Conservation (phyloP, 2,329 filamentous ascomycete species). For the Penicillium corylophilum region DNA sequence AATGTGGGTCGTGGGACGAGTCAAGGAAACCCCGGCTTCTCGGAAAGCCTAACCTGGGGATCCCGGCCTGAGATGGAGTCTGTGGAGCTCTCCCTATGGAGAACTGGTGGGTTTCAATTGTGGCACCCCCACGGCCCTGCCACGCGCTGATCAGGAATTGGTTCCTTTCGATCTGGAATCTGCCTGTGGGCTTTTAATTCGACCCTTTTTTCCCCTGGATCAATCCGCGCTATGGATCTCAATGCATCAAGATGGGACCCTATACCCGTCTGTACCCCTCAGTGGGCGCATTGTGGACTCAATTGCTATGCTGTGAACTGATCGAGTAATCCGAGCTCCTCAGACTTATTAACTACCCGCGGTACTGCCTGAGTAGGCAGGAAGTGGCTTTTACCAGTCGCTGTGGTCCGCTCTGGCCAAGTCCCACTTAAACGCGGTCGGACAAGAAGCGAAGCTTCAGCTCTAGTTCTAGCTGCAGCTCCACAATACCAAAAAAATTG, state of each 20-base stretch:
- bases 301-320: constrained; percentile 3
- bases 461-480: too few relatives aligned
- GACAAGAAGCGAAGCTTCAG: constrained; percentile 1
- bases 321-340: constrained; percentile 22
- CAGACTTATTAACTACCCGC: background rate
- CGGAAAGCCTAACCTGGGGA: constrained; percentile 28
- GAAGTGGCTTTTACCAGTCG: background rate
- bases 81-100: background rate
- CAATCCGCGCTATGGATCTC: background rate
- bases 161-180: background rate
- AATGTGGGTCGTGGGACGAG: background rate
- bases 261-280: background rate
- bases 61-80: constrained; percentile 11
- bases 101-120: background rate
- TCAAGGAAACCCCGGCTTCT: constrained; percentile 6
- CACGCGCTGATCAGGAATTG: background rate
- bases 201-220: background rate
- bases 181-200: background rate
- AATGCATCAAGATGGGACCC: background rate
- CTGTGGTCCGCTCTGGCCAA: background rate
- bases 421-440: background rate
- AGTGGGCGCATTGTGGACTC: background rate
- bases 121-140: background rate
- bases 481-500: too few relatives aligned
- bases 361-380: constrained; percentile 11